Evolutionary conservation across 192 early-diverging fungal species (phyloP), one percentile per base, ranked within the genome.

Genomic region (Podila minutissima): DNA sequence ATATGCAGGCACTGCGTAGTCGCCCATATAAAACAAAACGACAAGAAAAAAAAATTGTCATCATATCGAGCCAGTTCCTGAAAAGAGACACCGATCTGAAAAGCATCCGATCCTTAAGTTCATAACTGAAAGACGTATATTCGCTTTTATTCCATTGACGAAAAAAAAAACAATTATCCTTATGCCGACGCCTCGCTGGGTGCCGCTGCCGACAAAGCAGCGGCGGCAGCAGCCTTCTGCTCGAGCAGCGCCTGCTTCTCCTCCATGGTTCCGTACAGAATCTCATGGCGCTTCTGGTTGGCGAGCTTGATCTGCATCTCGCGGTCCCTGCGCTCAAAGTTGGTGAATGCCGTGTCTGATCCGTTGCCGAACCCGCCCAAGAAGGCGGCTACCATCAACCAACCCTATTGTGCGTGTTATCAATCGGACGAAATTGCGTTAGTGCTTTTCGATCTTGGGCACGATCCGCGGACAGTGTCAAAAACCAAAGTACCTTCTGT

Each of bases 351-450:
- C 1, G 76, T 68, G 19, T 79, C 76, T 10, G 76, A 72, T 59
- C 70, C 76, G 53, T 79, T 79, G 12, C 70, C 76, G n/a, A 79
- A 79, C 3, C 76, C 76, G 41, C 67, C 76, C 76, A 79, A 68
- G 65, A 48, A 71, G 3, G 65, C 70, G 12, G 70, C 76, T 3
- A 79, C 76, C 69, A 79, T 72, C 50, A 79, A 32, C 76, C 76
- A 79, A 10, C 49, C 58, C 76, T 79, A 65, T 50, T 46, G 41
- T 46, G 13, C 38, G 49, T 55, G 17, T 60, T 2, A 55, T 0
- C 4, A n/a, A 26, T 55, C 15, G 41, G 41, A 17, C 15, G 10
- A 37, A 11, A 46, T 8, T 46, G 41, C 3, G 3, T 46, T 17
- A 46, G 41, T 17, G 0, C 9, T 46, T 10, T 46, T 46, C 8